These are phyloP conservation scores for Kwoniella sp. DNA, from an alignment of 768 basidiomycete species.

Conservation along the genomic window DNA sequence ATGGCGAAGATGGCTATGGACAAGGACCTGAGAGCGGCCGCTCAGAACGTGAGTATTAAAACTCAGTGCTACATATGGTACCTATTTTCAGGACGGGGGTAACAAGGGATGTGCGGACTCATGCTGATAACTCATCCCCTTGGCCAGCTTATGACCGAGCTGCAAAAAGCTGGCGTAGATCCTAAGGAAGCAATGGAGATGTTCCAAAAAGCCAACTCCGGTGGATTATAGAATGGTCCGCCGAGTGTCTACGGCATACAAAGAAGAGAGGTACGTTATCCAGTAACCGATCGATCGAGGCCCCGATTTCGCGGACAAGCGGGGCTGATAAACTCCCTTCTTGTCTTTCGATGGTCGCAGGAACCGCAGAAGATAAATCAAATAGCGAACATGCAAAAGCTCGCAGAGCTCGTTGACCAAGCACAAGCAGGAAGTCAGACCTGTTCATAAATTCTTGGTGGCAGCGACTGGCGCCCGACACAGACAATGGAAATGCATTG, in stretches of 20 bases:
- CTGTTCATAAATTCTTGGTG: too few relatives aligned
- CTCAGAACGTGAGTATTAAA: conserved; percentile 31
- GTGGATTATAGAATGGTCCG: conserved; percentile 5
- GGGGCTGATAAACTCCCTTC: too few relatives aligned
- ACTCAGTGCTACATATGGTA: background rate
- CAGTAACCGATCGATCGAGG: too few relatives aligned
- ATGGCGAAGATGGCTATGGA: conserved; percentile 48
- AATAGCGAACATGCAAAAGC: too few relatives aligned
- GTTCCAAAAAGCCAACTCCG: conserved; percentile 26
- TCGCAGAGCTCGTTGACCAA: too few relatives aligned
- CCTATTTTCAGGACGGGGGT: too few relatives aligned
- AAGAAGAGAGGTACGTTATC: too few relatives aligned
- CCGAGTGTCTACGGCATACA: too few relatives aligned
- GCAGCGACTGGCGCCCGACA: background rate
- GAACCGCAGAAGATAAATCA: too few relatives aligned
- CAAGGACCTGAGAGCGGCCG: conserved; percentile 42
- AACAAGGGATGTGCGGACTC: background rate
- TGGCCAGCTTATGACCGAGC: conserved; percentile 36
- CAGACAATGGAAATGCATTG: background rate
- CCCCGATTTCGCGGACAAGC: too few relatives aligned
- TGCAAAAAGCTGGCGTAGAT: conserved; percentile 48
- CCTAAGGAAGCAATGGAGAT: conserved; percentile 34
- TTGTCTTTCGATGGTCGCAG: too few relatives aligned
- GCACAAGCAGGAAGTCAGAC: too few relatives aligned
- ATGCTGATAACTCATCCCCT: background rate